Base-by-base conservation (phyloP, 495 filamentous ascomycete genomes). In the Tuber magnatum region DNA sequence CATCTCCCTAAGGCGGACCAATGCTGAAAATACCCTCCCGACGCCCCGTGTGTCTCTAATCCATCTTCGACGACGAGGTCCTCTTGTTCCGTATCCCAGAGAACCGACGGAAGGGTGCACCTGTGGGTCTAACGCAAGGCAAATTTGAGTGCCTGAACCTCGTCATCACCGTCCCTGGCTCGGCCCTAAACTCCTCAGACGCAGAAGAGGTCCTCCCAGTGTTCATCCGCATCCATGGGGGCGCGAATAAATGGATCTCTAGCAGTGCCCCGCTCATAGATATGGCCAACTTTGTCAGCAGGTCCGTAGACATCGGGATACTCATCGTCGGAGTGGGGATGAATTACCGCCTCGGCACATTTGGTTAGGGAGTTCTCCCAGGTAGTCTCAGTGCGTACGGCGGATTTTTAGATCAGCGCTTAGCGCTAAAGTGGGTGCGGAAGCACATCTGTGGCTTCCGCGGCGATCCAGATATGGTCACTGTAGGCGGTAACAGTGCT, bases 401-500 rank as follows among this genome's bases (percentile, higher is more conserved):
- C 0, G 91, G 86, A 2, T 83, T 92, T 4, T 83, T 86, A 44
- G 92, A 94, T 77, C 91, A 94, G 78, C 85, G 87, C 7, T 84
- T 91, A 75, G 91, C 88, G 18, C 83, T 94, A 32, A 82, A 91
- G 68, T 94, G 92, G 92, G 87, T 93, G 5, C 87, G 91, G 75
- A 86, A 87, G 72, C 85, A 92, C 77, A 91, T 94, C 73, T 84
- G 86, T 73, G 84, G 86, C 0, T 93, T 94, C 80, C 90, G 91
- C 14, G 92, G 92, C 28, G 86, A 93, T 78, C 85, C 87, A 1
- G 74, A 82, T 5, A 83, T 86, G 48, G 89, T 93, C 40, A 92
- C 91, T 7, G 85, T 93, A 6, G 86, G 88, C 77, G 91, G 91
- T 28, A 87, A 91, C 43, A 73, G 71, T 4, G 75, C 77, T 0